Conservation (phyloP, 768 basidiomycete species). For the Saitozyma podzolica region DNA sequence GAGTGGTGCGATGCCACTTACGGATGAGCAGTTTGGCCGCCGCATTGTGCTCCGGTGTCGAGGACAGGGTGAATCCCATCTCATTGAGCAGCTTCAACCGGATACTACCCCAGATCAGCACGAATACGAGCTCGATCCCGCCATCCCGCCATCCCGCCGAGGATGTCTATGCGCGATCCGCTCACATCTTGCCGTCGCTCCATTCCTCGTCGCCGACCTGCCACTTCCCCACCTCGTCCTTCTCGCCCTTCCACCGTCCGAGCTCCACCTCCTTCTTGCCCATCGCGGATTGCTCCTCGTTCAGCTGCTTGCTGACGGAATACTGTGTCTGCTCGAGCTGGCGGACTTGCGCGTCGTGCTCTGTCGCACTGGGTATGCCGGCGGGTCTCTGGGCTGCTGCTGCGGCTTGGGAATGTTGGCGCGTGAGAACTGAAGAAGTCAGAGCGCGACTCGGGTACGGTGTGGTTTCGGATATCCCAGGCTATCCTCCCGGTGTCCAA, state of each 20-base stretch:
- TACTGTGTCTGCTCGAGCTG: conserved; percentile 34
- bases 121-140: background rate
- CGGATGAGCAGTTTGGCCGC: conserved; percentile 36
- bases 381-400: conserved; percentile 35
- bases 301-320: conserved; percentile 28
- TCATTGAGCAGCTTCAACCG: conserved; percentile 39
- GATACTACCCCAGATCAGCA: conserved; percentile 20
- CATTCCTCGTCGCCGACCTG: conserved; percentile 35
- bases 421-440: conserved; percentile 18
- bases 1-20: conserved; percentile 14
- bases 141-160: background rate
- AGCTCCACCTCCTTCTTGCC: conserved; percentile 40
- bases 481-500: too few relatives aligned
- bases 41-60: conserved; percentile 14
- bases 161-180: conserved; percentile 2
- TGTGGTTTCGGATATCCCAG: too few relatives aligned
- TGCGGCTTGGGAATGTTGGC: conserved; percentile 27
- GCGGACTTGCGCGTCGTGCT: conserved; percentile 35
- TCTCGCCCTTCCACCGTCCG: conserved; percentile 25
- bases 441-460: background rate
- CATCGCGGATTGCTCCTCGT: conserved; percentile 33
- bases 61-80: conserved; percentile 34
- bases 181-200: conserved; percentile 36
- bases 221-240: conserved; percentile 29
- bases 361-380: conserved; percentile 28